Evolutionary conservation across 192 early-diverging fungal genomes (phyloP), one percentile per base, ranked within the genome.

Genomic region (Gaertneriomyces sp.): DNA sequence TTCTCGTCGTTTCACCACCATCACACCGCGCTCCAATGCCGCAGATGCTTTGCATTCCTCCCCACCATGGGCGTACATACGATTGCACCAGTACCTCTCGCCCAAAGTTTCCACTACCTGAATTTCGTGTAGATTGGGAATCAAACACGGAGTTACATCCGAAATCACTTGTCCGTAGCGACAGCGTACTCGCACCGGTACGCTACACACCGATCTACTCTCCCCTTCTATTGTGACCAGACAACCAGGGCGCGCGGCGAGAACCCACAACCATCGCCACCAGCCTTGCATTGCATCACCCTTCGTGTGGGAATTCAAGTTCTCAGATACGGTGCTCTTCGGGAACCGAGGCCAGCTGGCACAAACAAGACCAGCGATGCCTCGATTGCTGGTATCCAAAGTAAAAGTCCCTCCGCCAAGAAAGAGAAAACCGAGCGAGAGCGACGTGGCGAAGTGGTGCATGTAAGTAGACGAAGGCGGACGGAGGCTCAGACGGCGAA

Each of bases 381-480:
- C 78, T 59, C 76, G 61, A 52, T 89, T 81, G 20, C 81, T 77
- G 1, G 82, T 85, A 10, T 82, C 82, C 5, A 94, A 69, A 0
- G 89, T 93, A 20, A 49, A 61, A 3, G 59, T 66, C 17, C 88
- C 88, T 11, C 89, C 92, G 4, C 83, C 83, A 17, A 89, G 62
- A 75, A 91, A 93, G 39, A 93, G 66, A 53, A 94, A 75, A 0
- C 92, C 92, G 12, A 91, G 61, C 0, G 92, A 81, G 88, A 93
- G 89, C 47, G 85, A 80, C 3, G 78, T 74, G 0, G 89, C 83
- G 78, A 90, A 80, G 55, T 92, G 87, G 42, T 72, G 79, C 6
- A 91, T 90, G 70, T 90, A 94, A 2, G 25, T 33, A 1, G 25
- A 33, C 2, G 25, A 33, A 33, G 25, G 25, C 25, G 25, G 25